Evolutionary conservation across 495 filamentous ascomycete genomes (phyloP).

Genomic region (Poronia punctata): DNA sequence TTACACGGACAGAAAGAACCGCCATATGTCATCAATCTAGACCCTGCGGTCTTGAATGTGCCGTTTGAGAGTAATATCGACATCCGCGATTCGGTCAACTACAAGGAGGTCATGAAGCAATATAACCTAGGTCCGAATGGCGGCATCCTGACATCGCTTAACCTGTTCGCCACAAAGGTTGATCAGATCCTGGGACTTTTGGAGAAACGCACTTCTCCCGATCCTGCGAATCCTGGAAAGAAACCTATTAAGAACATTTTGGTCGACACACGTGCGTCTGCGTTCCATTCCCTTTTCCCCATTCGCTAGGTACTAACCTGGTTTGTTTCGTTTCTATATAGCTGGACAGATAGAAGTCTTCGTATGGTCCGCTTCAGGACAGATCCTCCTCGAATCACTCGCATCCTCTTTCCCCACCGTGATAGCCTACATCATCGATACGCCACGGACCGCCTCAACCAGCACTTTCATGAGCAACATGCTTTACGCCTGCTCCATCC

Average conservation of each 20-base stretch:
- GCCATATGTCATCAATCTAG: conserved; percentile 94
- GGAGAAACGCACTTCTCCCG: conserved; percentile 74
- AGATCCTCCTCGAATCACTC: conserved; percentile 86
- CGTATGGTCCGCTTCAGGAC: conserved; percentile 90
- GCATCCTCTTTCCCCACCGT: conserved; percentile 93
- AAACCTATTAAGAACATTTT: conserved; percentile 77
- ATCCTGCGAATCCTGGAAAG: conserved; percentile 50
- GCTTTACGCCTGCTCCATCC: conserved; percentile 95
- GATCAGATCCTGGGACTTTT: conserved; percentile 86
- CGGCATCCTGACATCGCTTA: conserved; percentile 92
- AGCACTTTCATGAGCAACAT: conserved; percentile 99
- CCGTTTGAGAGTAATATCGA: conserved; percentile 99
- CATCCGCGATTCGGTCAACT: conserved; percentile 97
- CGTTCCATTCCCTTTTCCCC: no score
- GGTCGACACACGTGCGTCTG: conserved; percentile 68
- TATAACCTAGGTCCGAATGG: conserved; percentile 98
- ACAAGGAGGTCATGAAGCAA: conserved; percentile 99
- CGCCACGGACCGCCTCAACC: conserved; percentile 83
- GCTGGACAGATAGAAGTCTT: conserved; percentile 97
- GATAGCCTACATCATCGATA: conserved; percentile 95
- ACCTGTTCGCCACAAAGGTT: conserved; percentile 95
- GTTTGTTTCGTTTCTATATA: neutral
- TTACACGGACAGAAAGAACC: conserved; percentile 66
- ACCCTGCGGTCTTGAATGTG: conserved; percentile 88
- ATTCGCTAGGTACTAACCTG: no score